Conservation (phyloP, 306 rosid species). For the Carpinus viminea region DNA sequence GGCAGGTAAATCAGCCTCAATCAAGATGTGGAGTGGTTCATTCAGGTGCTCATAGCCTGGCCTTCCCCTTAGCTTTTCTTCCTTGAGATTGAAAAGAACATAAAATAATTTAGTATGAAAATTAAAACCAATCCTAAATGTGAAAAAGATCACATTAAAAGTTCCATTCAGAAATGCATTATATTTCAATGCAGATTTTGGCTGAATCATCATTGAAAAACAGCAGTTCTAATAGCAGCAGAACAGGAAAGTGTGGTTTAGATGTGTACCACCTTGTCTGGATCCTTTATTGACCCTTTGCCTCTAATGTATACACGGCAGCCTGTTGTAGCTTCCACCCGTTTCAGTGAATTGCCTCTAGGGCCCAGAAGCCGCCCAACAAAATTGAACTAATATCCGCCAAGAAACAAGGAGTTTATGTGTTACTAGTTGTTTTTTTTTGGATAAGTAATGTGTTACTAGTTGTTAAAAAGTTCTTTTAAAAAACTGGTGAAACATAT, state of each 20-base stretch:
- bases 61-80: slow-evolving; percentile 92
- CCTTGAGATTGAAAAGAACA: slow-evolving; percentile 50
- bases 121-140: slow-evolving; percentile 12
- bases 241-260: slow-evolving; percentile 13
- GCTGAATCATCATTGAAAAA: background rate
- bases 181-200: background rate
- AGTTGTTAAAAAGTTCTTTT: slow-evolving; percentile 12
- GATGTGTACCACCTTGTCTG: slow-evolving; percentile 63
- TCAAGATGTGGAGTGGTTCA: slow-evolving; percentile 88
- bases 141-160: background rate
- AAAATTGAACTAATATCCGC: slow-evolving; percentile 74
- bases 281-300: slow-evolving; percentile 91
- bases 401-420: slow-evolving; percentile 31
- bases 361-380: slow-evolving; percentile 98
- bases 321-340: slow-evolving; percentile 94
- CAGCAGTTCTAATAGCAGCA: slow-evolving; percentile 15
- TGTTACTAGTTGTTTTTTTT: slow-evolving; percentile 23
- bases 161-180: slow-evolving; percentile 9
- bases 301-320: slow-evolving; percentile 96
- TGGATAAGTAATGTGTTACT: slow-evolving; percentile 33
- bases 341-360: slow-evolving; percentile 91
- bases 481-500: background rate
- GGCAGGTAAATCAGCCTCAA: slow-evolving; percentile 92
- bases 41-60: slow-evolving; percentile 97
- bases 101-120: slow-evolving; percentile 1